A percentile compares a stretch with the other conserved stretches of the same genome.
Conservation (phyloP, 2,329 filamentous ascomycete genomes). For the Ceratocystis huliohia region DNA sequence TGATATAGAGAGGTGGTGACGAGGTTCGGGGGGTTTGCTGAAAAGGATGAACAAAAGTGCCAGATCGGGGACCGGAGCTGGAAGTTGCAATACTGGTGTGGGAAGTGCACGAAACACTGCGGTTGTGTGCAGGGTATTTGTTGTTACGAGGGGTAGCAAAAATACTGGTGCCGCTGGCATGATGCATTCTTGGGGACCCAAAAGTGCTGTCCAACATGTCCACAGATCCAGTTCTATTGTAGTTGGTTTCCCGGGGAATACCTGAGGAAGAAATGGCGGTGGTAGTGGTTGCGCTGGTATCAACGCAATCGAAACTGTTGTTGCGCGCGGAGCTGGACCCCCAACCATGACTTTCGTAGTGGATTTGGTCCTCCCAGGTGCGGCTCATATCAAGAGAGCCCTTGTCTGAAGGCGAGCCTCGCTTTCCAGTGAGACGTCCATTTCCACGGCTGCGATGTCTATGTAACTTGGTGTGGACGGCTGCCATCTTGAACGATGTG, state of each 20-base stretch:
- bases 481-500: slow-evolving; percentile 23
- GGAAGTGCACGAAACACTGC: slow-evolving; percentile 47
- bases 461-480: slow-evolving; percentile 23
- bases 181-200: slow-evolving; percentile 12
- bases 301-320: slow-evolving; percentile 36
- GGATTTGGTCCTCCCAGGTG: slow-evolving; percentile 43
- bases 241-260: slow-evolving; percentile 13
- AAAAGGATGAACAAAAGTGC: slow-evolving; percentile 48
- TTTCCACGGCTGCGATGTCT: slow-evolving; percentile 21
- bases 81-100: slow-evolving; percentile 37
- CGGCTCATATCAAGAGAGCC: slow-evolving; percentile 51
- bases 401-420: slow-evolving; percentile 44
- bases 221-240: slow-evolving; percentile 7
- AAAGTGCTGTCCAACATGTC: slow-evolving; percentile 13
- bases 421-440: slow-evolving; percentile 40
- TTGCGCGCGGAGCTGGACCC: slow-evolving; percentile 28
- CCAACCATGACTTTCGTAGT: slow-evolving; percentile 28
- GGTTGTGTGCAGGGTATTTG: slow-evolving; percentile 41
- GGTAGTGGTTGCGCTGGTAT: slow-evolving; percentile 27
- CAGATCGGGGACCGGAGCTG: slow-evolving; percentile 29
- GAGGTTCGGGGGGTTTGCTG: slow-evolving; percentile 50
- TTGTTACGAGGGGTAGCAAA: slow-evolving; percentile 22
- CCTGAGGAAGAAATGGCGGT: slow-evolving; percentile 21
- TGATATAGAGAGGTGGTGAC: slow-evolving; percentile 36
- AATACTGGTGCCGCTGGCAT: slow-evolving; percentile 8